A percentile compares a stretch with the other conserved stretches of the same genome.
Evolutionary conservation across 2,329 filamentous ascomycete species (phyloP).

Genomic region (Claviceps spartinae): DNA sequence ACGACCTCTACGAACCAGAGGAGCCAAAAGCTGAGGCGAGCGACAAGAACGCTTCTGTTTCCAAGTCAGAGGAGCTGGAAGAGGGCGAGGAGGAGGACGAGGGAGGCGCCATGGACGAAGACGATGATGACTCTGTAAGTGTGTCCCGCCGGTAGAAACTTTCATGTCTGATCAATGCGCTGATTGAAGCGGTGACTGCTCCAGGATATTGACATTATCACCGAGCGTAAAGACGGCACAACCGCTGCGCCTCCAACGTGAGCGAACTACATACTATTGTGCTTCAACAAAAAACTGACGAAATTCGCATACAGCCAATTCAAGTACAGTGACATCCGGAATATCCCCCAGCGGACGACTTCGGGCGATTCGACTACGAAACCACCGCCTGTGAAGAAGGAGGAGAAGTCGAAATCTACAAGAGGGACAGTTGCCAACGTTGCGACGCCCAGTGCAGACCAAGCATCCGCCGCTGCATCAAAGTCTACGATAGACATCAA

Average conservation of each 20-base stretch:
- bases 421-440: conserved; percentile 14
- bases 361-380: conserved; percentile 37
- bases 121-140: conserved; percentile 33
- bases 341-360: conserved; percentile 47
- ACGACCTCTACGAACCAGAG: conserved; percentile 52
- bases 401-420: conserved; percentile 22
- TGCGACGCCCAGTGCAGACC: conserved; percentile 32
- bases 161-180: not conserved
- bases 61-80: conserved; percentile 42
- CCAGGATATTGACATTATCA: conserved; percentile 56
- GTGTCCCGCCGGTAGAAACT: not conserved
- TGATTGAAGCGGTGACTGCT: not conserved
- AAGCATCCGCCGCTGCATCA: conserved; percentile 50
- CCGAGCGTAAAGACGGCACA: conserved; percentile 50
- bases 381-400: conserved; percentile 31
- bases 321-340: conserved; percentile 51
- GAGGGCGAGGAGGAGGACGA: conserved; percentile 53
- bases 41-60: conserved; percentile 16
- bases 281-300: not conserved
- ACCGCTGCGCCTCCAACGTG: conserved; percentile 46
- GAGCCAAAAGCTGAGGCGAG: conserved; percentile 30
- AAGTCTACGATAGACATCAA: conserved; percentile 80
- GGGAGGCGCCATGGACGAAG: conserved; percentile 45
- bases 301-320: conserved; percentile 32
- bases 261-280: conserved; percentile 11